phyloP scores from a whole-genome alignment of 176 grass and related monocot genomes.

The Aegilops umbellulata region DNA sequence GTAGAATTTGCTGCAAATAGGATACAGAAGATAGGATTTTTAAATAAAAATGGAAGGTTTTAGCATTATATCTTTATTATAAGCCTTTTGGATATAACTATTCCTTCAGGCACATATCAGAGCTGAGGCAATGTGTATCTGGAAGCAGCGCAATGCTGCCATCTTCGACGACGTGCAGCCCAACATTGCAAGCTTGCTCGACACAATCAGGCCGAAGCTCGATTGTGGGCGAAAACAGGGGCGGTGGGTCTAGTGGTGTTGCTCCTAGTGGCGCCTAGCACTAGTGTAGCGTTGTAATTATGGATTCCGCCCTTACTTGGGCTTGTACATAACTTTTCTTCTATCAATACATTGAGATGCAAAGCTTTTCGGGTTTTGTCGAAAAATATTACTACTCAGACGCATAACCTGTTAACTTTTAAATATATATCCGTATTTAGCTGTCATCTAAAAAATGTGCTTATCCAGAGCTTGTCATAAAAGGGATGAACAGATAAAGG shows the following conservation, averaged over 20 bases:
- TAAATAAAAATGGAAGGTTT: constrained; percentile 1
- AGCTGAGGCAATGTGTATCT: not conserved
- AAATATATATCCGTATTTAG: constrained; percentile 10
- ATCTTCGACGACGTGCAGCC: not conserved
- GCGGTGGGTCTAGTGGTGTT: not conserved
- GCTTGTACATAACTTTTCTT: not conserved
- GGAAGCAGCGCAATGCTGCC: too few relatives aligned
- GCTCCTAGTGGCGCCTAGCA: not conserved
- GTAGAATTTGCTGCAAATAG: constrained; percentile 82
- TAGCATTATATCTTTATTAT: constrained; percentile 21
- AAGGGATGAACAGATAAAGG: constrained; percentile 21
- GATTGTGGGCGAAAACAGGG: not conserved
- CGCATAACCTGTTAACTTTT: not conserved
- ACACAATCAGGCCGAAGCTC: not conserved
- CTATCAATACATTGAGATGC: not conserved
- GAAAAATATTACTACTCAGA: not conserved
- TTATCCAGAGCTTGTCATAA: not conserved
- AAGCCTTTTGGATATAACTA: constrained; percentile 4
- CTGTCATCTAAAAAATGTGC: constrained; percentile 5
- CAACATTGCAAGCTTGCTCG: not conserved
- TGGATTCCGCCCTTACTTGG: not conserved
- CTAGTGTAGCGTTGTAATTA: not conserved
- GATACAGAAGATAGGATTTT: not conserved
- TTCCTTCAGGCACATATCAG: not conserved
- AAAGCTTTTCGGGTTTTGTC: not conserved